Conservation (phyloP, 768 basidiomycete genomes). For the Hericium rajendrae region DNA sequence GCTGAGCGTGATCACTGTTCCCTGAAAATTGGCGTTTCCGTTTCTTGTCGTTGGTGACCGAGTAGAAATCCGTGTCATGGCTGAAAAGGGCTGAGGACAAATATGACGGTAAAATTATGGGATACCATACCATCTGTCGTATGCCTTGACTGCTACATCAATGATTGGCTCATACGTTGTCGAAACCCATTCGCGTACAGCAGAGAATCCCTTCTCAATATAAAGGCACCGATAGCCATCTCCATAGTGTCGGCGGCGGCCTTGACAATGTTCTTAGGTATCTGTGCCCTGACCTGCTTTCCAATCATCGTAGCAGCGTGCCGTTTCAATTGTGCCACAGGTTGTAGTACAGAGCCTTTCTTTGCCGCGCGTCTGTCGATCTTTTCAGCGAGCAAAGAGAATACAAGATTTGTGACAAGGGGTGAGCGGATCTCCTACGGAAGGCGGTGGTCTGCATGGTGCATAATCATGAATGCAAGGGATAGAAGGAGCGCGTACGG, state of each 20-base stretch:
- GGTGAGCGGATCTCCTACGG: slow-evolving; percentile 18
- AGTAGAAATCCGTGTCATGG: no score
- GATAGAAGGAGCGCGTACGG: slow-evolving; percentile 14
- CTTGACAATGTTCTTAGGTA: slow-evolving; percentile 20
- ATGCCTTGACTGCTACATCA: slow-evolving; percentile 20
- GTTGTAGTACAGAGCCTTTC: slow-evolving; percentile 24
- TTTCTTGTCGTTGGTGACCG: no score
- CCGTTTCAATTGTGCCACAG: slow-evolving; percentile 16
- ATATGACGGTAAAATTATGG: no score
- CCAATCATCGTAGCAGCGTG: background rate
- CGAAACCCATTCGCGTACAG: slow-evolving; percentile 29
- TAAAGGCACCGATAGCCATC: slow-evolving; percentile 36
- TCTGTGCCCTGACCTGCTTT: background rate
- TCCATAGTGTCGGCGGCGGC: slow-evolving; percentile 38
- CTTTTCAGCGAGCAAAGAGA: slow-evolving; percentile 22
- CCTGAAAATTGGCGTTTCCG: no score
- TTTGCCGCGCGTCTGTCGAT: slow-evolving; percentile 21
- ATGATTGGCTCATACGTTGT: slow-evolving; percentile 31
- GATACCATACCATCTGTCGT: slow-evolving; percentile 18
- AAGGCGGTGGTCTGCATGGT: slow-evolving; percentile 27
- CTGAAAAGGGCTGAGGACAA: no score
- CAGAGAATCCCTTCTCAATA: slow-evolving; percentile 28
- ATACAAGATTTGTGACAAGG: slow-evolving; percentile 20
- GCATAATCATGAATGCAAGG: slow-evolving; percentile 16
- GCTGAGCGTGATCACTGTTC: no score